A percentile compares a stretch with the other conserved stretches of the same genome.
phyloP scores from a whole-genome alignment of 805 yeast genomes.

The Ogataea wickerhamii region DNA sequence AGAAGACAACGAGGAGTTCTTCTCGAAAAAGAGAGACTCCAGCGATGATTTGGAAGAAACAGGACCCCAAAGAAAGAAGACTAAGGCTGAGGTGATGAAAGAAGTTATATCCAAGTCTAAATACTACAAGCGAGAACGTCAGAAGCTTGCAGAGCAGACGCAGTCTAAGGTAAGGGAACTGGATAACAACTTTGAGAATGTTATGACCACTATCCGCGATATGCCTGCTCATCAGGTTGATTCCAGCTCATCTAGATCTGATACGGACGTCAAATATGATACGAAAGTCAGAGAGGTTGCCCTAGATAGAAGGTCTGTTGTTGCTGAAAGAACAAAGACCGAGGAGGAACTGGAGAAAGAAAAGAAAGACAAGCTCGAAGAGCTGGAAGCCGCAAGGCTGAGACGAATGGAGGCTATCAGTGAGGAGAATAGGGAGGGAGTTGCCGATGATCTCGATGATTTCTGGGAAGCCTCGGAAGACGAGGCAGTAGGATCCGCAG shows the following conservation, averaged over 20 bases:
- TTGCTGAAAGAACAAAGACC: constrained; percentile 78
- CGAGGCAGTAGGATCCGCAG: constrained; percentile 35
- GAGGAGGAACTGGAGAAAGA: constrained; percentile 65
- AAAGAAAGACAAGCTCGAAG: constrained; percentile 54
- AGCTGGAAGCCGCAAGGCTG: constrained; percentile 63
- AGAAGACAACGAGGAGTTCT: constrained; percentile 40
- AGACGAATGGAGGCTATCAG: constrained; percentile 68
- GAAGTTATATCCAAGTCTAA: constrained; percentile 83
- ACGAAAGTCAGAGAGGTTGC: constrained; percentile 61
- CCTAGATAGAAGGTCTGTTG: constrained; percentile 72
- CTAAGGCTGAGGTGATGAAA: constrained; percentile 82
- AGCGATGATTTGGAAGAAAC: constrained; percentile 31
- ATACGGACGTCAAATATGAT: constrained; percentile 54
- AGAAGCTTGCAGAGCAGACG: constrained; percentile 54
- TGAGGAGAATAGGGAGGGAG: constrained; percentile 41
- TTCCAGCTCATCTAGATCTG: constrained; percentile 36
- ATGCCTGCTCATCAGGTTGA: constrained; percentile 22
- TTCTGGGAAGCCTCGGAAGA: constrained; percentile 62
- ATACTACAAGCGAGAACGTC: constrained; percentile 72
- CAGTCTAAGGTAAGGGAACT: constrained; percentile 61
- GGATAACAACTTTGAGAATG: constrained; percentile 70
- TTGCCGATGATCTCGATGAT: constrained; percentile 67
- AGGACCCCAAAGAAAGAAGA: constrained; percentile 57
- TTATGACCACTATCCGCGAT: constrained; percentile 42
- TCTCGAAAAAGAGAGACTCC: constrained; percentile 32